These are phyloP conservation scores for Zasmidium citrigriseum DNA, from an alignment of 2,329 filamentous ascomycete genomes.

Conservation along the genomic window DNA sequence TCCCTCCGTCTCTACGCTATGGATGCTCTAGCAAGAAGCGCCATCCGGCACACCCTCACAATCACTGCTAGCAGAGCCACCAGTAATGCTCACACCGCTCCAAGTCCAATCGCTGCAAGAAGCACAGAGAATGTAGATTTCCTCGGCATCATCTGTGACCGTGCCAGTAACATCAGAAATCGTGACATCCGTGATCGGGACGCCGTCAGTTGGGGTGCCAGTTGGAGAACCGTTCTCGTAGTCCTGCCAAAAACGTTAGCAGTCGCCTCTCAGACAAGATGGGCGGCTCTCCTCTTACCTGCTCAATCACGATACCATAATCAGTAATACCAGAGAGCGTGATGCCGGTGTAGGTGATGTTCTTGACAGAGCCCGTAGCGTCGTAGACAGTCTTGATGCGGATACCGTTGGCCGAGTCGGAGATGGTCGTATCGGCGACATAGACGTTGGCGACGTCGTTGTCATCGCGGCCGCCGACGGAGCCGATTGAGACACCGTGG, in stretches of 20 bases:
- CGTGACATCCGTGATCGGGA: constrained; percentile 56
- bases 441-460: constrained; percentile 57
- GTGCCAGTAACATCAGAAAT: constrained; percentile 48
- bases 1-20: background rate
- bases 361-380: constrained; percentile 53
- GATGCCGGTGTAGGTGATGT: constrained; percentile 57
- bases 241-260: too few relatives aligned
- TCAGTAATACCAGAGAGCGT: constrained; percentile 51
- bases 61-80: constrained; percentile 48
- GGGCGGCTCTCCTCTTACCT: too few relatives aligned
- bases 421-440: constrained; percentile 51
- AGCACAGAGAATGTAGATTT: constrained; percentile 58
- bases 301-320: constrained; percentile 60
- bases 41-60: constrained; percentile 43
- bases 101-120: constrained; percentile 57
- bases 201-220: constrained; percentile 49
- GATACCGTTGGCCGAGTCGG: constrained; percentile 57
- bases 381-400: constrained; percentile 58
- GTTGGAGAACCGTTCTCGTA: constrained; percentile 52
- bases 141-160: constrained; percentile 38
- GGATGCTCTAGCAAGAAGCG: constrained; percentile 21
- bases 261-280: too few relatives aligned
- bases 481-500: constrained; percentile 34
- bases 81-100: constrained; percentile 52
- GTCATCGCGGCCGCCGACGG: constrained; percentile 54